Evolutionary conservation across 768 basidiomycete species (phyloP).

Genomic region (Phallus indusiatus): DNA sequence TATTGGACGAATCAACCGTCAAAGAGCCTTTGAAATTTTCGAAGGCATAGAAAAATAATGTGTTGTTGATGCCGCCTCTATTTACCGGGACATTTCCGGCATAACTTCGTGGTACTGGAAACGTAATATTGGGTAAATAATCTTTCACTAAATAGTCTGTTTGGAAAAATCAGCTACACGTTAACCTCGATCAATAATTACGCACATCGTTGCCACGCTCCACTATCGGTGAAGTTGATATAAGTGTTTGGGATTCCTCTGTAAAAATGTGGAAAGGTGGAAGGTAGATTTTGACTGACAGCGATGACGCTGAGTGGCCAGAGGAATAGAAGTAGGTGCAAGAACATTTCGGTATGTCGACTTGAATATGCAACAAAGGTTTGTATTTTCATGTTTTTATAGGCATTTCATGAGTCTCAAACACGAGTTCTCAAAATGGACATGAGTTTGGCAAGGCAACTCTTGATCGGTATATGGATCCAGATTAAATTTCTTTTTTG

Average conservation of each 20-base stretch:
- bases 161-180: neutral
- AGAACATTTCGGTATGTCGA: neutral
- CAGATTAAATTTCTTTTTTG: neutral
- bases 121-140: constrained; percentile 20
- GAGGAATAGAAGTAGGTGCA: neutral
- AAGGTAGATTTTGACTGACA: neutral
- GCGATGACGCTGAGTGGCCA: neutral
- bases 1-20: constrained; percentile 13
- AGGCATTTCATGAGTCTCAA: neutral
- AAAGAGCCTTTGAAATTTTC: constrained; percentile 28
- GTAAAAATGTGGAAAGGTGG: constrained; percentile 4
- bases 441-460: neutral
- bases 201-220: constrained; percentile 6
- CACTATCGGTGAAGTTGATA: neutral
- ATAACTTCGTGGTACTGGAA: constrained; percentile 17
- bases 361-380: neutral
- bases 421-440: neutral
- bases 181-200: neutral
- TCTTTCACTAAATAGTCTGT: constrained; percentile 21
- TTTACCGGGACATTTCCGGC: constrained; percentile 23
- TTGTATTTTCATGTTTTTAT: neutral
- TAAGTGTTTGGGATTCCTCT: constrained; percentile 1
- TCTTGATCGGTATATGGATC: neutral
- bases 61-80: constrained; percentile 22
- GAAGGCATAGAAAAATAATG: constrained; percentile 32